Percentiles rank a stretch among this genome's conserved stretches.
These are phyloP conservation scores for Phytopythium ostracodes DNA, from an alignment of 352 stramenopile species.

Conservation along the genomic window DNA sequence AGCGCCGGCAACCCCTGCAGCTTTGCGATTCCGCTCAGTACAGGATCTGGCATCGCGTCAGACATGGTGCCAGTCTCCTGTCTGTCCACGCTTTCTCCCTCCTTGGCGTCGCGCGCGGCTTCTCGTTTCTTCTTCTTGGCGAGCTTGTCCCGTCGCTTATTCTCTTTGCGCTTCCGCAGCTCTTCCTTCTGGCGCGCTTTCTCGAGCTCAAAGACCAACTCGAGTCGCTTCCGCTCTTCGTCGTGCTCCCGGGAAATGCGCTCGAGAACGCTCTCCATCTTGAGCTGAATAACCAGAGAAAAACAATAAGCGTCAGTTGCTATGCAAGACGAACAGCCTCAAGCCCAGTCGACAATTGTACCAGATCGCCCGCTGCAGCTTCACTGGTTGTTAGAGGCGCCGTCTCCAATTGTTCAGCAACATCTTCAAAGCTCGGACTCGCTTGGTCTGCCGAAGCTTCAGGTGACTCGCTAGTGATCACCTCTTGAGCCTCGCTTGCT, in stretches of 20 bases:
- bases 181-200: slow-evolving; percentile 69
- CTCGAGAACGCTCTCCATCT: slow-evolving; percentile 56
- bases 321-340: not conserved
- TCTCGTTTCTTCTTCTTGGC: slow-evolving; percentile 45
- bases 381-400: not conserved
- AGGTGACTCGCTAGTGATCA: not conserved
- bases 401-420: not conserved
- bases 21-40: not conserved
- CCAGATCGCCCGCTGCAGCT: not conserved
- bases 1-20: not conserved
- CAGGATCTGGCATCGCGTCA: not conserved
- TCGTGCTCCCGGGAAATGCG: slow-evolving; percentile 67
- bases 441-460: not conserved
- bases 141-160: slow-evolving; percentile 44
- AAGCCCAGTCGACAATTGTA: not conserved
- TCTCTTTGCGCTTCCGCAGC: slow-evolving; percentile 60
- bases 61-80: not conserved
- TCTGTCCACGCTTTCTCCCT: not conserved
- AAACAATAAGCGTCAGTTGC: not conserved
- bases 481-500: not conserved
- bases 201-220: slow-evolving; percentile 62
- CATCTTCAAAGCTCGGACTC: slow-evolving; percentile 1
- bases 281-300: slow-evolving; percentile 20
- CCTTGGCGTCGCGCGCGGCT: not conserved
- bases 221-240: slow-evolving; percentile 51